Evolutionary conservation across 331 rosid genomes (phyloP).

Genomic region (Pyrus hybrid): DNA sequence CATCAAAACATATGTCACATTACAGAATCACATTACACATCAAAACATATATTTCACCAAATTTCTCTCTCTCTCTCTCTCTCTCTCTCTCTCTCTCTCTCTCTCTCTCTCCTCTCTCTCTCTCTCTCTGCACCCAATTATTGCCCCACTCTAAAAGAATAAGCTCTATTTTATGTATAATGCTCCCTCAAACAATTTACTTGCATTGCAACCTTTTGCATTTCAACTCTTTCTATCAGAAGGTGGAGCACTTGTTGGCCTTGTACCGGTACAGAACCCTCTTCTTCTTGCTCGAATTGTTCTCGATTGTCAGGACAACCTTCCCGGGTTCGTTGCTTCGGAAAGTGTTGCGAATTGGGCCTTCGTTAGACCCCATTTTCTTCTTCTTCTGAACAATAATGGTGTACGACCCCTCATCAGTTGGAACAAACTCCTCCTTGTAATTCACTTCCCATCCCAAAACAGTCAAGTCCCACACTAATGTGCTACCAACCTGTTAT

Average conservation of each 20-base stretch:
- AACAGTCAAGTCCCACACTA: slow-evolving; percentile 68
- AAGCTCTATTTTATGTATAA: neutral
- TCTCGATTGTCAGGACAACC: slow-evolving; percentile 52
- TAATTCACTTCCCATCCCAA: slow-evolving; percentile 86
- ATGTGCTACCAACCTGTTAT: slow-evolving; percentile 48
- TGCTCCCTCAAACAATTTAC: neutral
- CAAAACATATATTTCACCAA: too few relatives aligned
- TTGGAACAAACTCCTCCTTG: slow-evolving; percentile 76
- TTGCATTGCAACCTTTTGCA: neutral
- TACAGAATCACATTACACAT: neutral
- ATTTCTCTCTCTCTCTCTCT: too few relatives aligned
- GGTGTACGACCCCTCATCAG: slow-evolving; percentile 71
- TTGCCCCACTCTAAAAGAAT: slow-evolving; percentile 8
- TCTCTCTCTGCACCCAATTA: neutral
- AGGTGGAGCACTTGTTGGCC: slow-evolving; percentile 38
- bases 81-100: too few relatives aligned
- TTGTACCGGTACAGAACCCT: slow-evolving; percentile 59
- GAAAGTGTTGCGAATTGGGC: slow-evolving; percentile 60
- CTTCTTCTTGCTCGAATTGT: slow-evolving; percentile 61
- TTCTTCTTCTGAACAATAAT: slow-evolving; percentile 65
- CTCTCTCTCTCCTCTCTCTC: neutral
- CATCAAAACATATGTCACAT: slow-evolving; percentile 1
- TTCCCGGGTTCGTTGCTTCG: slow-evolving; percentile 66
- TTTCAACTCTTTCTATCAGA: neutral
- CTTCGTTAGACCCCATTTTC: slow-evolving; percentile 54